Percentiles rank a stretch among this genome's conserved stretches.
phyloP scores from a whole-genome alignment of 768 basidiomycete species.

The Termitomyces sp. region DNA sequence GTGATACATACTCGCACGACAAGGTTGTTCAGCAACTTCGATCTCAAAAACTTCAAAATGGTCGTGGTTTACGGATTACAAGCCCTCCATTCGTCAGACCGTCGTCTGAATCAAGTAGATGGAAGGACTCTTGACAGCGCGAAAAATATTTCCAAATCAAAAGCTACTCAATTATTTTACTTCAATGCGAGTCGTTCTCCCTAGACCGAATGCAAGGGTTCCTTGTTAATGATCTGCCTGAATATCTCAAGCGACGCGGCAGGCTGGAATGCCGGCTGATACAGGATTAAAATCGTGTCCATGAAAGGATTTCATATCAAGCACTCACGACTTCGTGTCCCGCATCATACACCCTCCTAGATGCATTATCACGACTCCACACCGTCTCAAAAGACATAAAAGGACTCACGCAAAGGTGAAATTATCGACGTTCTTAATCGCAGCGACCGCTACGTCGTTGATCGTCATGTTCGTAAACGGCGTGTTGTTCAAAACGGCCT shows the following conservation, averaged over 20 bases:
- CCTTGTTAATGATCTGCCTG: slow-evolving; percentile 43
- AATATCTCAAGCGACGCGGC: slow-evolving; percentile 55
- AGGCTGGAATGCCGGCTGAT: slow-evolving; percentile 59
- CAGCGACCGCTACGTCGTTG: slow-evolving; percentile 44
- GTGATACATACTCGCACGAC: too few species aligned
- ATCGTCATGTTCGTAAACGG: slow-evolving; percentile 55
- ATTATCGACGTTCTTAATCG: slow-evolving; percentile 60
- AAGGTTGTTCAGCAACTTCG: too few species aligned
- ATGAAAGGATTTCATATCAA: background rate
- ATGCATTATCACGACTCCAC: background rate
- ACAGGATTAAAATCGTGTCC: background rate
- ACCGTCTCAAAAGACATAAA: background rate
- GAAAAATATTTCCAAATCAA: too few species aligned
- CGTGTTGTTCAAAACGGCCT: slow-evolving; percentile 28
- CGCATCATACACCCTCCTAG: slow-evolving; percentile 48
- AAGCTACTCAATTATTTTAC: background rate
- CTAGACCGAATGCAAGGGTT: slow-evolving; percentile 44
- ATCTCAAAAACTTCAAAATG: too few species aligned
- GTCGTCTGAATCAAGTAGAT: too few species aligned
- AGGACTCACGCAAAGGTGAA: slow-evolving; percentile 60
- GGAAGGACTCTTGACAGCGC: background rate
- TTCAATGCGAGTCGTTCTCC: background rate
- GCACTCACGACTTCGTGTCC: slow-evolving; percentile 60
- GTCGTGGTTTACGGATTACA: too few species aligned
- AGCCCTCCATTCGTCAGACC: too few species aligned